A percentile compares a stretch with the other conserved stretches of the same genome.
Conservation (phyloP, 805 yeast genomes). For the Limtongia smithiae region DNA sequence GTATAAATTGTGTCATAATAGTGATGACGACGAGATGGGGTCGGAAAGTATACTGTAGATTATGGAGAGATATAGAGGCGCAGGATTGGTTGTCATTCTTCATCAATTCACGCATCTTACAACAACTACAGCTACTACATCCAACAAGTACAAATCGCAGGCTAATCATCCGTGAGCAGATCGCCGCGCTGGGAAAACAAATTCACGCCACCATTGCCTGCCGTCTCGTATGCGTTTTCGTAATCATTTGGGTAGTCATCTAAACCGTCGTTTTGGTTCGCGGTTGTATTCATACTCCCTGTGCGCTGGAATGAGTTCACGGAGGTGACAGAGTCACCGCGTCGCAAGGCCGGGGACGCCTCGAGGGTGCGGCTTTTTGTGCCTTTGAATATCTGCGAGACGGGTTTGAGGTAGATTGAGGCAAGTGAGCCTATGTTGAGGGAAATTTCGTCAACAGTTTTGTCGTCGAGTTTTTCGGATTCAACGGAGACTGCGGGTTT, state of each 20-base stretch:
- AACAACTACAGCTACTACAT: too few relatives aligned
- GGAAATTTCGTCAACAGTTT: constrained; percentile 74
- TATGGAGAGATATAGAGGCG: too few relatives aligned
- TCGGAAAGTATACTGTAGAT: too few relatives aligned
- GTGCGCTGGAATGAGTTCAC: too few relatives aligned
- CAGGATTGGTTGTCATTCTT: too few relatives aligned
- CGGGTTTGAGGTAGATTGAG: constrained; percentile 71
- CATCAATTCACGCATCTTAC: too few relatives aligned
- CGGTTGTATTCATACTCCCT: constrained; percentile 4
- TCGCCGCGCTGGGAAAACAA: constrained; percentile 8
- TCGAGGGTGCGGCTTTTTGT: constrained; percentile 19
- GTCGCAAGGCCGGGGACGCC: constrained; percentile 22
- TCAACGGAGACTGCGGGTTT: constrained; percentile 64
- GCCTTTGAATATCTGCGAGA: constrained; percentile 23
- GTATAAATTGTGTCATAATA: too few relatives aligned
- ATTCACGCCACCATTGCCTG: not conserved
- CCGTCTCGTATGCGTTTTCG: not conserved
- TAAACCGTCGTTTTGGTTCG: constrained; percentile 2
- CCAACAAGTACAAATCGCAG: too few relatives aligned
- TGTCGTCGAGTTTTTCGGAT: constrained; percentile 65
- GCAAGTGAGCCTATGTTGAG: constrained; percentile 78
- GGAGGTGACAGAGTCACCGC: constrained; percentile 3
- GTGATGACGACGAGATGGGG: too few relatives aligned
- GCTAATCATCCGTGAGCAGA: constrained; percentile 8
- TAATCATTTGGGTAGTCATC: not conserved